Evolutionary conservation across 331 rosid species (phyloP).

Genomic region (Quercus phellos): DNA sequence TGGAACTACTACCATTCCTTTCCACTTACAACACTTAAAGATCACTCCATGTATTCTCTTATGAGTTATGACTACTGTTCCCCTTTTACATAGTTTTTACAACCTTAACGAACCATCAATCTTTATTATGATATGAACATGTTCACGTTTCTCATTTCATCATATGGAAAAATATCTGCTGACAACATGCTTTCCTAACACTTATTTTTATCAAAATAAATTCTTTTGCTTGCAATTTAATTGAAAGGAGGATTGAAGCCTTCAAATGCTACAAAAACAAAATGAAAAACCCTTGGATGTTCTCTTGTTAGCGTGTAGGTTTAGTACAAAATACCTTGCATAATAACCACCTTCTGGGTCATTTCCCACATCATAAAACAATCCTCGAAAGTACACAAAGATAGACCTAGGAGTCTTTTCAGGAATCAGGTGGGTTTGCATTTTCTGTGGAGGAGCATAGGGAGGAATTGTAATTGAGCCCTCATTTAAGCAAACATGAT

Average conservation of each 20-base stretch:
- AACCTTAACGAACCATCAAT: not conserved
- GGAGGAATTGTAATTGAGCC: constrained; percentile 82
- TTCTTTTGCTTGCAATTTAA: not conserved
- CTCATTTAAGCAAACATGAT: constrained; percentile 84
- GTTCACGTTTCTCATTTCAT: not conserved
- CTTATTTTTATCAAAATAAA: not conserved
- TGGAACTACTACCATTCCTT: not conserved
- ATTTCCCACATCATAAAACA: constrained; percentile 85
- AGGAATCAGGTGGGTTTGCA: constrained; percentile 77
- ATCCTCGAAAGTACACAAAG: constrained; percentile 81
- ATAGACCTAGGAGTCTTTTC: constrained; percentile 79
- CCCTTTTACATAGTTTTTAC: not conserved
- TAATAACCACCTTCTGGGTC: constrained; percentile 95
- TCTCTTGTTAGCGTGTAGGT: constrained; percentile 14
- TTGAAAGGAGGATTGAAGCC: constrained; percentile 5
- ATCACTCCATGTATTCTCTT: not conserved
- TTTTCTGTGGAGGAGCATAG: constrained; percentile 87
- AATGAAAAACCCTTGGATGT: not conserved
- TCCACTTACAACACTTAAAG: not conserved
- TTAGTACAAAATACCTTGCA: constrained; percentile 57
- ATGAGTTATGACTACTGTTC: not conserved
- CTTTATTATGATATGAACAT: not conserved
- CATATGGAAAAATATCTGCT: not conserved
- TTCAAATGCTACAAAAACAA: not conserved
- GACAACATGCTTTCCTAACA: not conserved